phyloP scores from a whole-genome alignment of 345 rosid species.

The Gynandropsis gynandra region DNA sequence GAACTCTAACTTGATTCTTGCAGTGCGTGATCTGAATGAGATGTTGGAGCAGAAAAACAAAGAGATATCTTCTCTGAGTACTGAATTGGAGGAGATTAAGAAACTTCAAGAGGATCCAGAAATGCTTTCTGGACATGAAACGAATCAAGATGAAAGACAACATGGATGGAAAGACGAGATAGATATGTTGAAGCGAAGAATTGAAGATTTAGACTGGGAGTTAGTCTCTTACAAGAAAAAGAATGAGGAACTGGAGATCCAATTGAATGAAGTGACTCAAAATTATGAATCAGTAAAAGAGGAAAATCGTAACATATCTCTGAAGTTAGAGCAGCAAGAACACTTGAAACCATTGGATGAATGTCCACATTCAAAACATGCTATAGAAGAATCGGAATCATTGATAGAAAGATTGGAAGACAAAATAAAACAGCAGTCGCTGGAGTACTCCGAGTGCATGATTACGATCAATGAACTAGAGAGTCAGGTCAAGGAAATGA shows the following conservation, averaged over 20 bases:
- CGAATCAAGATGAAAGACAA: slow-evolving; percentile 33
- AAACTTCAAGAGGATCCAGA: slow-evolving; percentile 23
- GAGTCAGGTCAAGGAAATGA: slow-evolving; percentile 45
- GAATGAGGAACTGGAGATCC: slow-evolving; percentile 65
- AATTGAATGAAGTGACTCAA: slow-evolving; percentile 54
- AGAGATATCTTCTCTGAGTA: slow-evolving; percentile 31
- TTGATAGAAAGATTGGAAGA: slow-evolving; percentile 57
- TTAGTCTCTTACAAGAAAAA: slow-evolving; percentile 53
- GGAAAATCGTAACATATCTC: slow-evolving; percentile 54
- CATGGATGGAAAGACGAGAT: slow-evolving; percentile 42
- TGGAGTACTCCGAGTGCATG: slow-evolving; percentile 57
- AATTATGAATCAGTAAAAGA: slow-evolving; percentile 62
- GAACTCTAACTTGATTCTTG: slow-evolving; percentile 71
- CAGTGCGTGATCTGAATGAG: slow-evolving; percentile 71
- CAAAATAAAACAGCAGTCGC: slow-evolving; percentile 51
- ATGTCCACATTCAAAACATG: slow-evolving; percentile 34
- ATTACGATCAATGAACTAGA: slow-evolving; percentile 55
- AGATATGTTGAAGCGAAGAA: slow-evolving; percentile 42
- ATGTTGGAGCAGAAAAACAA: slow-evolving; percentile 50
- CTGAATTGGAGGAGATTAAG: slow-evolving; percentile 19
- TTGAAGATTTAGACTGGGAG: slow-evolving; percentile 52
- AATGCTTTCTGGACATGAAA: slow-evolving; percentile 25
- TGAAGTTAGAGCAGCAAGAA: slow-evolving; percentile 56
- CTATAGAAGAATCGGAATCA: slow-evolving; percentile 43
- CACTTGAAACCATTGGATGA: slow-evolving; percentile 41